phyloP scores from a whole-genome alignment of 371 early-diverging fungal species.

The Mortierella sp. region DNA sequence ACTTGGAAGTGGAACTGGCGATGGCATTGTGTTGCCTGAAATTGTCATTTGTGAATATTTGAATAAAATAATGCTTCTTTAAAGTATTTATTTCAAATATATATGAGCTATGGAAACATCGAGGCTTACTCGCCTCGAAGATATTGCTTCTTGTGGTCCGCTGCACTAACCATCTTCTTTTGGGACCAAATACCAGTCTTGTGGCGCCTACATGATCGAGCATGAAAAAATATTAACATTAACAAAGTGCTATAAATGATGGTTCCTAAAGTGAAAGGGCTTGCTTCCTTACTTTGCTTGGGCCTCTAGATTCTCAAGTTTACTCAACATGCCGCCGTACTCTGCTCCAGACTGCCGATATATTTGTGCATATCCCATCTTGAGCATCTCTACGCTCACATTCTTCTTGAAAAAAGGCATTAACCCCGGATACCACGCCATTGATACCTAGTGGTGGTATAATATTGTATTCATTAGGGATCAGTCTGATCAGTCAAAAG shows the following conservation, averaged over 20 bases:
- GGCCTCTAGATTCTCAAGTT: conserved; percentile 64
- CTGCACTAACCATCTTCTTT: conserved; percentile 47
- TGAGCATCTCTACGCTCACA: conserved; percentile 78
- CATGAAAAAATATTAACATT: background rate
- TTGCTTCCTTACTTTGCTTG: conserved; percentile 69
- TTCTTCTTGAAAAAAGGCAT: conserved; percentile 66
- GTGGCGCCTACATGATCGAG: conserved; percentile 12
- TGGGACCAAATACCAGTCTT: conserved; percentile 60
- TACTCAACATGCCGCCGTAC: conserved; percentile 67
- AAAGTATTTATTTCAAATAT: background rate
- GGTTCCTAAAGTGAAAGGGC: no score
- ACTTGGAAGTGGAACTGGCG: conserved; percentile 30
- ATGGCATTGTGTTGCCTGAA: conserved; percentile 9
- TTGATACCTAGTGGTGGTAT: conserved; percentile 61
- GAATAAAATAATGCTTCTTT: background rate
- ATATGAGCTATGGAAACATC: background rate
- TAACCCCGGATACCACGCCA: conserved; percentile 68
- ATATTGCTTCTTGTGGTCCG: conserved; percentile 56
- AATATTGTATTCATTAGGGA: background rate
- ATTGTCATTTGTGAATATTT: background rate
- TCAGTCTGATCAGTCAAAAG: background rate
- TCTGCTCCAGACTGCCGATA: conserved; percentile 78
- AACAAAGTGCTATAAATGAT: background rate
- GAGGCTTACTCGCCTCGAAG: conserved; percentile 20
- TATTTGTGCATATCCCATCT: conserved; percentile 75